A percentile compares a stretch with the other conserved stretches of the same genome.
phyloP scores from a whole-genome alignment of 2,329 filamentous ascomycete genomes.

The Trichoderma aggressivum region DNA sequence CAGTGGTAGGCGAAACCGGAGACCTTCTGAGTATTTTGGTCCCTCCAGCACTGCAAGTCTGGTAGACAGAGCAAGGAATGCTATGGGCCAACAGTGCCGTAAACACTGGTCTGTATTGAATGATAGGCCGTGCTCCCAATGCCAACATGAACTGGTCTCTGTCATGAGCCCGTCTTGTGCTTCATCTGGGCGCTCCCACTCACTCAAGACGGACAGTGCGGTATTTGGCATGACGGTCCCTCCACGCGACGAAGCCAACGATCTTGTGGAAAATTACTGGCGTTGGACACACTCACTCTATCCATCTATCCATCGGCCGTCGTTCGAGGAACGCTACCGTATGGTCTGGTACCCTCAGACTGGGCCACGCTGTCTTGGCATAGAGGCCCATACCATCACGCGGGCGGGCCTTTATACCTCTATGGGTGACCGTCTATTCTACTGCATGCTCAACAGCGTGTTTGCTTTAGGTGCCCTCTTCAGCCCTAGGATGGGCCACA shows the following conservation, averaged over 20 bases:
- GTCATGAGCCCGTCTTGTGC: neutral
- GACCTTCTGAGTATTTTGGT: neutral
- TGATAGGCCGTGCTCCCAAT: neutral
- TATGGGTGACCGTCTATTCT: neutral
- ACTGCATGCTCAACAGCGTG: neutral
- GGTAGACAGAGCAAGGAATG: neutral
- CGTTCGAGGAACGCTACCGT: neutral
- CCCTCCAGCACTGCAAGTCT: neutral
- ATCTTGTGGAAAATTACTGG: neutral
- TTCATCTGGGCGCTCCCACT: neutral
- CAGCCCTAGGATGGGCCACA: neutral
- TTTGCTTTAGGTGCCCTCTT: conserved; percentile 1
- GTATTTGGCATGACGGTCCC: neutral
- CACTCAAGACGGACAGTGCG: neutral
- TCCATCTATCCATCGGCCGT: neutral
- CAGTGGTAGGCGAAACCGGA: neutral
- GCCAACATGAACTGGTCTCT: neutral
- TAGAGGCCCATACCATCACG: neutral
- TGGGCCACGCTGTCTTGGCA: neutral
- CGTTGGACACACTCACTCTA: neutral
- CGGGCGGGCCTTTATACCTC: neutral
- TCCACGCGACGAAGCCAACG: neutral
- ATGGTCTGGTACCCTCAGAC: neutral
- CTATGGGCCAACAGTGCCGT: neutral
- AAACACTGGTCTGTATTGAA: neutral